Conservation (phyloP, 2,329 filamentous ascomycete species). For the Colletotrichum trifolii region DNA sequence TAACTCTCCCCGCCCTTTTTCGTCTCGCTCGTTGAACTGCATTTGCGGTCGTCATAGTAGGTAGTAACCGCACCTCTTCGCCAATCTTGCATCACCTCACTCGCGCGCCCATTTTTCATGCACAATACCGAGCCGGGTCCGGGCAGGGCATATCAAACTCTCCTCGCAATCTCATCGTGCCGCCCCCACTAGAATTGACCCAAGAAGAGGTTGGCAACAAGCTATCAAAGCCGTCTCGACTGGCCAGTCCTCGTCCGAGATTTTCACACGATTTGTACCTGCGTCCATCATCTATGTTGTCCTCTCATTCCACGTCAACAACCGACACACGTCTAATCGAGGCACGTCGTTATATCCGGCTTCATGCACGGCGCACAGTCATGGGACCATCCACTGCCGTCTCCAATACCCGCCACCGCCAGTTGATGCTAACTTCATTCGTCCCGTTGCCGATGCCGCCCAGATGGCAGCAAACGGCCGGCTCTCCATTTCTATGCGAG, state of each 20-base stretch:
- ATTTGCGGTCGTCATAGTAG: too few relatives aligned
- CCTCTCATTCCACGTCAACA: not conserved
- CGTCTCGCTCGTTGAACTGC: too few relatives aligned
- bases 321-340: not conserved
- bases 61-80: not conserved
- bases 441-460: too few relatives aligned
- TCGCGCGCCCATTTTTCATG: not conserved
- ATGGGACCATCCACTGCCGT: not conserved
- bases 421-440: too few relatives aligned
- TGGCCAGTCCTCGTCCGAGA: too few relatives aligned
- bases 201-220: too few relatives aligned
- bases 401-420: not conserved
- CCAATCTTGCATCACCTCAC: not conserved
- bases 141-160: too few relatives aligned
- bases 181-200: too few relatives aligned
- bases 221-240: too few relatives aligned
- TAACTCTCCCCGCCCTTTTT: too few relatives aligned
- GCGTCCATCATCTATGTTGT: not conserved
- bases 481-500: not conserved
- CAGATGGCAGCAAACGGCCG: not conserved
- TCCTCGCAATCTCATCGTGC: too few relatives aligned
- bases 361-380: constrained; percentile 3
- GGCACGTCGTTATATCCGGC: not conserved
- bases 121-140: not conserved
- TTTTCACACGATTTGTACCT: not conserved